phyloP scores from a whole-genome alignment of 2,329 filamentous ascomycete species.

The Beauveria australis region DNA sequence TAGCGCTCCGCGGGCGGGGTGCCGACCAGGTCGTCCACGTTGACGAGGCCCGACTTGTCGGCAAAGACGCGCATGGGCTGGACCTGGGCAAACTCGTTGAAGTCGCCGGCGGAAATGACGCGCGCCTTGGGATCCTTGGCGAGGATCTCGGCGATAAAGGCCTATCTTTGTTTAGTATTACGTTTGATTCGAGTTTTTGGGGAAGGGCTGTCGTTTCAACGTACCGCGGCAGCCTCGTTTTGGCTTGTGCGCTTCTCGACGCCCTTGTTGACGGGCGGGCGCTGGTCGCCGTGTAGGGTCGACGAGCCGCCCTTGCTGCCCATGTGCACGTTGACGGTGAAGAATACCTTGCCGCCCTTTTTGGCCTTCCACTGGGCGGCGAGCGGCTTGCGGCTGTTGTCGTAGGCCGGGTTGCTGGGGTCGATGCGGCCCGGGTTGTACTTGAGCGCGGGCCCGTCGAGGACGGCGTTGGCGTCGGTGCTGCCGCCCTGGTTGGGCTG shows the following conservation, averaged over 20 bases:
- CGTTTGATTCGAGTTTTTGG: too few species aligned
- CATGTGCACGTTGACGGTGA: slow-evolving; percentile 65
- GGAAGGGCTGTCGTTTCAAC: slow-evolving; percentile 17
- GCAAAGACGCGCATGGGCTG: slow-evolving; percentile 49
- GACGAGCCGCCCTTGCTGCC: slow-evolving; percentile 58
- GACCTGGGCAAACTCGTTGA: slow-evolving; percentile 63
- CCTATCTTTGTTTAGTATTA: slow-evolving; percentile 20
- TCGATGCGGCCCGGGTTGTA: slow-evolving; percentile 64
- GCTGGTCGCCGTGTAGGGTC: slow-evolving; percentile 54
- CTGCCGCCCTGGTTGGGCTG: slow-evolving; percentile 48
- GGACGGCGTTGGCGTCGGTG: slow-evolving; percentile 48
- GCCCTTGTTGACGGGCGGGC: slow-evolving; percentile 59
- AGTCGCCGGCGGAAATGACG: slow-evolving; percentile 58
- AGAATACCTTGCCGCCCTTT: slow-evolving; percentile 46
- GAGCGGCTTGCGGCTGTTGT: slow-evolving; percentile 56
- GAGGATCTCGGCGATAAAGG: slow-evolving; percentile 52
- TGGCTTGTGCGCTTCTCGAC: slow-evolving; percentile 50
- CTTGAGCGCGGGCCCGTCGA: slow-evolving; percentile 46
- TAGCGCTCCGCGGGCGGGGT: slow-evolving; percentile 53
- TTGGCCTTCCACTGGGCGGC: slow-evolving; percentile 57
- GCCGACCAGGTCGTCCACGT: slow-evolving; percentile 52
- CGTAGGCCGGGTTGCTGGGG: slow-evolving; percentile 51
- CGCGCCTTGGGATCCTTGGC: slow-evolving; percentile 44
- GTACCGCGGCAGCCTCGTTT: slow-evolving; percentile 47
- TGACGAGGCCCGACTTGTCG: slow-evolving; percentile 44